phyloP scores from a whole-genome alignment of 768 basidiomycete species.

The Leccinellum rugosiceps region DNA sequence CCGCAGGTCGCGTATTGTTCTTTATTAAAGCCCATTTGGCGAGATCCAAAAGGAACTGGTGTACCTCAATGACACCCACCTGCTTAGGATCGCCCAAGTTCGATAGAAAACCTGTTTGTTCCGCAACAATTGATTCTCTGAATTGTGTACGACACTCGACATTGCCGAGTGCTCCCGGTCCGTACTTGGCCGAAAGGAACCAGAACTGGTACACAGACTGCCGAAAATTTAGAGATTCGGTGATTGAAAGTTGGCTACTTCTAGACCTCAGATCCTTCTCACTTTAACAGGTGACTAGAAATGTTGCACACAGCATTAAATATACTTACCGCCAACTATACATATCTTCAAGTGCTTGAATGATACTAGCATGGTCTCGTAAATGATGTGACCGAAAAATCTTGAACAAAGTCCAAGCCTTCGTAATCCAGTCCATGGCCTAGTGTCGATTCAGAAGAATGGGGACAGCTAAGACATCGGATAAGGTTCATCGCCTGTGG shows the following conservation, averaged over 20 bases:
- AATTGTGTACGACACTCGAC: background rate
- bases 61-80: conserved; percentile 18
- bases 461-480: conserved; percentile 10
- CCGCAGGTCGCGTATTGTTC: background rate
- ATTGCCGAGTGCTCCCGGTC: background rate
- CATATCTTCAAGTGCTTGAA: conserved; percentile 33
- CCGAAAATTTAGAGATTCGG: conserved; percentile 32
- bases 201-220: conserved; percentile 31
- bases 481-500: conserved; percentile 30
- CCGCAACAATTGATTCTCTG: conserved; percentile 4
- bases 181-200: conserved; percentile 16
- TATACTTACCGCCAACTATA: conserved; percentile 38
- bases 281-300: conserved; percentile 15
- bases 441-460: background rate
- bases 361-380: conserved; percentile 21
- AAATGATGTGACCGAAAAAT: conserved; percentile 18
- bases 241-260: conserved; percentile 27
- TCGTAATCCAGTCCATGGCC: conserved; percentile 10
- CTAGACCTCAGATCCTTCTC: conserved; percentile 35
- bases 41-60: conserved; percentile 18
- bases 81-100: conserved; percentile 15
- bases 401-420: background rate
- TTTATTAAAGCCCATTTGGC: conserved; percentile 14
- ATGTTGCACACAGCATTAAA: background rate
- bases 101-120: conserved; percentile 7